Evolutionary conservation across 2,329 filamentous ascomycete genomes (phyloP).

Genomic region (Metarhizium humberi): DNA sequence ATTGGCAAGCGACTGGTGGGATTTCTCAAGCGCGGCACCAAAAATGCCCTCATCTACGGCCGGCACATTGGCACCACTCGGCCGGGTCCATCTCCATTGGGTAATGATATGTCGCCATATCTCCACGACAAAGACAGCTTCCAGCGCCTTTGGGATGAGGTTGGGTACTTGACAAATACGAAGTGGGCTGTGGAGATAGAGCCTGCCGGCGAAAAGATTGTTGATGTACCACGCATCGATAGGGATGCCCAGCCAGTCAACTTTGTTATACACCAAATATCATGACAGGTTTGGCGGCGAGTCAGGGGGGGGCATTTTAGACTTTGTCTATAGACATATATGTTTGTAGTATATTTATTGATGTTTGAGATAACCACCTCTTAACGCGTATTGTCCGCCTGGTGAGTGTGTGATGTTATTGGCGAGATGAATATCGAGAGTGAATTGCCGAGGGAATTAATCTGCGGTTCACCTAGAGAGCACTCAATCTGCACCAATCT

Average conservation of each 20-base stretch:
- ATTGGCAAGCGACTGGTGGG: constrained; percentile 34
- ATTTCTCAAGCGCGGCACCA: constrained; percentile 34
- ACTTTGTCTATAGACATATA: too few species aligned
- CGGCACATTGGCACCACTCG: constrained; percentile 35
- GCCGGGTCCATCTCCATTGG: constrained; percentile 12
- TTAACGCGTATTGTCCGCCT: too few species aligned
- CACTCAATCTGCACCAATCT: too few species aligned
- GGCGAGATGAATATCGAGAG: too few species aligned
- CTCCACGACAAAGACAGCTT: constrained; percentile 41
- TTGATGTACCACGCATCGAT: constrained; percentile 15
- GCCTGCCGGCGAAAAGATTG: constrained; percentile 13
- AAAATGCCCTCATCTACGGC: constrained; percentile 39
- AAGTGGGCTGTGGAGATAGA: constrained; percentile 38
- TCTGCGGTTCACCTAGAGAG: too few species aligned
- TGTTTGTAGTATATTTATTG: too few species aligned
- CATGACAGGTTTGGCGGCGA: constrained; percentile 3
- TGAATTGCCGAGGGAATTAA: too few species aligned
- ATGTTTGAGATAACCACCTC: too few species aligned
- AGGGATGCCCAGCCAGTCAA: constrained; percentile 20
- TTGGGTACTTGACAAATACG: constrained; percentile 38
- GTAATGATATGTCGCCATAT: constrained; percentile 23
- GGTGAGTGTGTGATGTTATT: too few species aligned
- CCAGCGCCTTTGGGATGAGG: constrained; percentile 43
- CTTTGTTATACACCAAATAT: constrained; percentile 26
- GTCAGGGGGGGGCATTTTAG: neutral